phyloP scores from a whole-genome alignment of 2,329 filamentous ascomycete species.

The Monosporascus sp. region DNA sequence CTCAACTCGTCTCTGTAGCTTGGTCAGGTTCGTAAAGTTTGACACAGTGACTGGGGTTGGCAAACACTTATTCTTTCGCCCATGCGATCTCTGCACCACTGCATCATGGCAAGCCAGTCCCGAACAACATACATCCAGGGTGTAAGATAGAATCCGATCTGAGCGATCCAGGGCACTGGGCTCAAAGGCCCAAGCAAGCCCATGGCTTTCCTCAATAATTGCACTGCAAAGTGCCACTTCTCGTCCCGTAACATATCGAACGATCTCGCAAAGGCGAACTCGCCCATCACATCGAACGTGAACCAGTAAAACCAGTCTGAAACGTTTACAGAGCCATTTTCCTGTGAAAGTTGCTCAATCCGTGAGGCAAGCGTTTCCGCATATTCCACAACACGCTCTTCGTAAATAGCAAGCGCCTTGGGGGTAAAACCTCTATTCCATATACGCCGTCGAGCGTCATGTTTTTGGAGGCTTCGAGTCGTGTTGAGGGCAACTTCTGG shows the following conservation, averaged over 20 bases:
- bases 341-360: conserved; percentile 6
- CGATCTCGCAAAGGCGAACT: conserved; percentile 15
- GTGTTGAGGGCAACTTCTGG: conserved; percentile 11
- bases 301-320: conserved; percentile 15
- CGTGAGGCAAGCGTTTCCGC: conserved; percentile 6
- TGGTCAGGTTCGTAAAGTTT: background rate
- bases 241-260: conserved; percentile 14
- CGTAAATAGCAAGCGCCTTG: conserved; percentile 7
- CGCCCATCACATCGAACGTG: conserved; percentile 18
- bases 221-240: conserved; percentile 10
- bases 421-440: conserved; percentile 13
- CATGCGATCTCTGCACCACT: conserved; percentile 8
- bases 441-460: conserved; percentile 9
- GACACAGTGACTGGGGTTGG: no score
- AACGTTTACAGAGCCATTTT: conserved; percentile 8
- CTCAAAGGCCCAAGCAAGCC: conserved; percentile 6
- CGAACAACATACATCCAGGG: conserved; percentile 6
- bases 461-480: conserved; percentile 7
- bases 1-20: conserved; percentile 3
- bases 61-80: conserved; percentile 3
- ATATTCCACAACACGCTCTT: conserved; percentile 9
- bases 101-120: conserved; percentile 7
- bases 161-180: conserved; percentile 7
- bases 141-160: conserved; percentile 5
- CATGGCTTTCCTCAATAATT: conserved; percentile 4